Evolutionary conservation across 1,284 basidiomycete species (phyloP), one percentile per base, ranked within the genome.

Genomic region (Heliocybe sulcata): DNA sequence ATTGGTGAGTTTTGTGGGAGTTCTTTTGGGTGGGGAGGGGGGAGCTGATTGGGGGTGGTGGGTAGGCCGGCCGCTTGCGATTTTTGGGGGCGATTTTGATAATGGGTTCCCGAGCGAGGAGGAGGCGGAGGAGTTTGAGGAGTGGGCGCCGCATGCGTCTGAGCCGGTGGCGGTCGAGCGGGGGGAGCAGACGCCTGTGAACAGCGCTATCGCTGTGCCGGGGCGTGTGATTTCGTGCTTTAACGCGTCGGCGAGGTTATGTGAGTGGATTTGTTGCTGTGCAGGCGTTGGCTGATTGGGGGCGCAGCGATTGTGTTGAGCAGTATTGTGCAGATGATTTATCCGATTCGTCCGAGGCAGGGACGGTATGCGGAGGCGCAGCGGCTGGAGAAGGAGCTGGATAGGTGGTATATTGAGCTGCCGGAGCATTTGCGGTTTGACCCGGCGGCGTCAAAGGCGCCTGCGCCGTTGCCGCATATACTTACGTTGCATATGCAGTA

Each of bases 401-500:
- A 90, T 62, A 87, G 82, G 61, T 93, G 91, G 90, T 86, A 84
- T 64, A 70, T 89, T 45, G 82, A 85, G 27, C 76, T 94, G 1
- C 85, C 88, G 0, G 78, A 81, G 35, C 81, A 88, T 63, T 69
- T 94, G 16, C 80, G 81, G 29, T 81, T 79, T 61, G 84, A 87
- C 56, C 71, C 79, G 29, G 76, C 75, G 33, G 71, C 69, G 14
- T 64, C 65, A 52, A 77, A 72, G 61, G 68, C 66, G 38, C 64
- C 66, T 14, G 64, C 70, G 31, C 73, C 79, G 20, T 72, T 78
- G 0, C 85, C 86, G 2, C 84, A 90, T 62, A 72, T 92, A 25
- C 69, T 92, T 53, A 85, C 84, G 27, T 71, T 94, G 45, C 91
- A 94, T 64, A 87, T 92, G 81, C 85, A 90, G 64, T 93, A 92